Conservation (phyloP, 768 basidiomycete species). For the Agrocybe praecox region DNA sequence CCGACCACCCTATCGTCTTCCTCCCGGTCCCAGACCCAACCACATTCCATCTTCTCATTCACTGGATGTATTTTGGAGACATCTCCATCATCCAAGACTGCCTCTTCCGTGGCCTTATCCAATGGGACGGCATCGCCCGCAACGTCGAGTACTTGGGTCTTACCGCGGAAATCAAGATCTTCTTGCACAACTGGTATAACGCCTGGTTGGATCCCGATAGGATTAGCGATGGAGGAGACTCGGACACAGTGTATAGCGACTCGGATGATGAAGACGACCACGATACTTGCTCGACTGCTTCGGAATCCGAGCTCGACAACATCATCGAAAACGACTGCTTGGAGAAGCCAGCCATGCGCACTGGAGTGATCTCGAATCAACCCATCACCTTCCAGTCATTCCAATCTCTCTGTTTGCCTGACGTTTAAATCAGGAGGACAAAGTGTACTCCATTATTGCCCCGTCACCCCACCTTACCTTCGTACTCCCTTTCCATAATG, state of each 20-base stretch:
- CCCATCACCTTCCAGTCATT: slow-evolving; percentile 38
- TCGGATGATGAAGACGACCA: slow-evolving; percentile 36
- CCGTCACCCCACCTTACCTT: neutral
- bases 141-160: slow-evolving; percentile 91
- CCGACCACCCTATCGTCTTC: slow-evolving; percentile 69
- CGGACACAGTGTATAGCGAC: slow-evolving; percentile 37
- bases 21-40: slow-evolving; percentile 76
- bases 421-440: slow-evolving; percentile 8
- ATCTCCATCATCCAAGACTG: slow-evolving; percentile 66
- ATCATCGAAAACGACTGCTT: slow-evolving; percentile 27
- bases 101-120: slow-evolving; percentile 62
- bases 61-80: slow-evolving; percentile 84
- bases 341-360: slow-evolving; percentile 40
- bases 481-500: too few relatives aligned
- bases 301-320: slow-evolving; percentile 36
- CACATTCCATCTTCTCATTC: slow-evolving; percentile 71
- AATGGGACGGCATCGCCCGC: slow-evolving; percentile 86
- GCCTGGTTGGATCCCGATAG: slow-evolving; percentile 54
- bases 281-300: slow-evolving; percentile 34
- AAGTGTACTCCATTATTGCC: neutral
- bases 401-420: slow-evolving; percentile 25
- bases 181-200: slow-evolving; percentile 76
- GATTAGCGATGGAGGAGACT: slow-evolving; percentile 34
- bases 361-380: slow-evolving; percentile 41
- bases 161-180: slow-evolving; percentile 72